Evolutionary conservation across 768 basidiomycete species (phyloP), one percentile per base, ranked within the genome.

Genomic region (Cubamyces lactineus): DNA sequence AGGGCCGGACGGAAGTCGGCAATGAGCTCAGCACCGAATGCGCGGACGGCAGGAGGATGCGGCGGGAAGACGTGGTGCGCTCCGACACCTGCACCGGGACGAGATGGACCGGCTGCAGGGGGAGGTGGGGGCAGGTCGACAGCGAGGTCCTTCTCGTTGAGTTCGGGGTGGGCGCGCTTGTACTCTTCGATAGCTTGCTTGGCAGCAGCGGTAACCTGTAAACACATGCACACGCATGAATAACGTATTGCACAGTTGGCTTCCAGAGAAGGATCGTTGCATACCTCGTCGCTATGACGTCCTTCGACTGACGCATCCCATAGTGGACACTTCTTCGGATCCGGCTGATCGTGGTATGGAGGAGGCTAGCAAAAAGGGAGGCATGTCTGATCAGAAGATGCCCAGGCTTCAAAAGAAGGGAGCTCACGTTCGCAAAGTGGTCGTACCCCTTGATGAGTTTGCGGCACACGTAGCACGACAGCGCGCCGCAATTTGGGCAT

Each of bases 401-500:
- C 50, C 19, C 13, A 21, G 23, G 26, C 46, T n/a, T n/a, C 7
- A 17, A 19, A 56, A 46, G 30, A 56, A 23, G 39, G 41, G 38
- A 26, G 71, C 79, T 34, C 69, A 83, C 83, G 51, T 83, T 76
- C 49, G 80, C 72, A 70, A 93, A 94, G 69, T 94, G 92, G 0
- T 91, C 87, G 67, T 94, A 93, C 1, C 91, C 90, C 0, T 34
- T 75, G 42, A 96, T 89, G 38, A 87, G 67, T 68, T 89, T 67
- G 28, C 91, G 82, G 71, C 95, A 96, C 24, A 93, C 77, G 69
- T 97, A 96, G 73, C 95, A 97, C 0, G 89, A 93, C 42, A 91
- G 39, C 0, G 91, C 86, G 1, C 48, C 63, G 69, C 95, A 96
- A 61, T 87, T 75, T 1, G 87, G 84, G 67, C 92, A 93, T 0